phyloP scores from a whole-genome alignment of 78 protist genomes.

The Planoprotostelium fungivorum region DNA sequence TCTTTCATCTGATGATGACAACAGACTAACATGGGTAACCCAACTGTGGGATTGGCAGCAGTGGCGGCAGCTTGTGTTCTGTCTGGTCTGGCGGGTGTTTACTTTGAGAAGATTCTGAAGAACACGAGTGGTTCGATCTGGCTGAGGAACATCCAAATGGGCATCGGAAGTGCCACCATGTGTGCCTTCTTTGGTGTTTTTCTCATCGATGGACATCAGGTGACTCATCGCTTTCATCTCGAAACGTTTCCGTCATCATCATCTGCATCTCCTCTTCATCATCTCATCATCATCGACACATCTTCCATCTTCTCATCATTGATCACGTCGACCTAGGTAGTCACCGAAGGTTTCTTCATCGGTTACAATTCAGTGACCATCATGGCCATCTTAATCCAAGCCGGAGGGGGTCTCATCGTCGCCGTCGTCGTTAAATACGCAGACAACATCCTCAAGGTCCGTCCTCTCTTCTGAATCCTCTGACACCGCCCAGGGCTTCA shows the following conservation, averaged over 20 bases:
- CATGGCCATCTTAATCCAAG: constrained; percentile 5
- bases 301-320: neutral
- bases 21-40: neutral
- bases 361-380: constrained; percentile 13
- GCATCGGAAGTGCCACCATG: neutral
- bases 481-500: constrained; percentile 42
- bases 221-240: neutral
- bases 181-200: neutral
- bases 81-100: constrained; percentile 66
- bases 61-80: constrained; percentile 37
- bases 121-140: neutral
- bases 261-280: neutral
- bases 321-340: neutral
- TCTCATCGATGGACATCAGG: neutral
- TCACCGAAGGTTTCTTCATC: constrained; percentile 19
- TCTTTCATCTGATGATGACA: no score
- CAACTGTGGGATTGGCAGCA: constrained; percentile 12
- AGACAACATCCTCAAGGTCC: constrained; percentile 65
- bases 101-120: constrained; percentile 68
- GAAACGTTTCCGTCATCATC: neutral
- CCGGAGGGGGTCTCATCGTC: constrained; percentile 71
- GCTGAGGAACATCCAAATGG: neutral
- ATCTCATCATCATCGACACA: neutral
- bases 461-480: neutral
- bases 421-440: constrained; percentile 77